Conservation (phyloP, 2,329 filamentous ascomycete species). For the Aspergillus floridensis region DNA sequence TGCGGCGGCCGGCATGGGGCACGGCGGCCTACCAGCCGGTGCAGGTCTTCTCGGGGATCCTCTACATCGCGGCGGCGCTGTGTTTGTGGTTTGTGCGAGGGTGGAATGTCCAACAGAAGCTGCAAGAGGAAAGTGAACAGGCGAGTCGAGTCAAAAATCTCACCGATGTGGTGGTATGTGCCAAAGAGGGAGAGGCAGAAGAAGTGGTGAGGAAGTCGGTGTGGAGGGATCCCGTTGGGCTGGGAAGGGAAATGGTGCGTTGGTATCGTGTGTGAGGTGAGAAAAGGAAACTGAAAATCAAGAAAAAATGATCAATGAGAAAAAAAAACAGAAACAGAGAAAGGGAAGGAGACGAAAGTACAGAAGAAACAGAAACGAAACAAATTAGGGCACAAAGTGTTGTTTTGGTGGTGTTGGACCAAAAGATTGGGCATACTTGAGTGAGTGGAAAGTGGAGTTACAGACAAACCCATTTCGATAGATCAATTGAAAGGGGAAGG, state of each 20-base stretch:
- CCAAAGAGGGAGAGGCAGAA: background rate
- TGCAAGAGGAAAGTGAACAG: background rate
- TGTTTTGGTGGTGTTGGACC: background rate
- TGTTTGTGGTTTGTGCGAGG: conserved; percentile 4
- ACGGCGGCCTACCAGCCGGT: background rate
- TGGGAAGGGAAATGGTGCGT: conserved; percentile 3
- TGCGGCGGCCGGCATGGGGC: conserved; percentile 37
- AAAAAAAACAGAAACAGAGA: background rate
- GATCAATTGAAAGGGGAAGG: no score
- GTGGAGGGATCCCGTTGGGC: background rate
- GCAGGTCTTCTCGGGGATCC: conserved; percentile 8
- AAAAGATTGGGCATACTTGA: background rate
- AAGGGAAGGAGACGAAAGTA: background rate
- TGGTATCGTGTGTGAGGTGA: conserved; percentile 12
- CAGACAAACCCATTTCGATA: background rate
- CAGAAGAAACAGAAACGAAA: background rate
- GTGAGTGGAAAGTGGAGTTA: background rate
- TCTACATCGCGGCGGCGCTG: conserved; percentile 6
- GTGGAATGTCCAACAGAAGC: conserved; percentile 1
- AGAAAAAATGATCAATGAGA: background rate
- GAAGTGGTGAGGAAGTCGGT: background rate
- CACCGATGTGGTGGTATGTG: background rate
- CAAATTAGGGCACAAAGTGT: background rate
- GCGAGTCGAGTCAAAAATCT: background rate
- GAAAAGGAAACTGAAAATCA: no score